Evolutionary conservation across 75 land plant genomes (phyloP).

Genomic region (Adiantum capillusveneris): DNA sequence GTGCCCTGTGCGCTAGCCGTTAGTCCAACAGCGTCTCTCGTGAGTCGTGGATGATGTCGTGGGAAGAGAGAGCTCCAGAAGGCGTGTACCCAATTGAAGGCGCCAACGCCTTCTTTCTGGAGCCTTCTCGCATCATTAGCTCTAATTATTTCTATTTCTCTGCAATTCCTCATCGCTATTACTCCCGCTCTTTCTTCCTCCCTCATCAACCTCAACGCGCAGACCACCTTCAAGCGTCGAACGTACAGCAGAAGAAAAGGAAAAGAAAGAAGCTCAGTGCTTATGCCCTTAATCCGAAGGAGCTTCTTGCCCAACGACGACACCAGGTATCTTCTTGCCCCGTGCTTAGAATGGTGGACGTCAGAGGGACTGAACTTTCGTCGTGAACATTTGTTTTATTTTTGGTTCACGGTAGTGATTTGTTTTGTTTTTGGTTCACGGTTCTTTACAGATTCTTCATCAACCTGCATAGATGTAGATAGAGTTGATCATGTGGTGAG

Average conservation of each 20-base stretch:
- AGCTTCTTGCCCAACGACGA: conserved; percentile 24
- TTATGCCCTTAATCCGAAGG: conserved; percentile 21
- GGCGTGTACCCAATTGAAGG: conserved; percentile 18
- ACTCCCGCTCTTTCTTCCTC: conserved; percentile 19
- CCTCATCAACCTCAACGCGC: not conserved
- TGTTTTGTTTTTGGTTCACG: no score
- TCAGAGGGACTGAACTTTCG: no score
- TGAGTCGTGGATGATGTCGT: no score
- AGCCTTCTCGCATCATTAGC: conserved; percentile 16
- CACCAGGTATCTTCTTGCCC: conserved; percentile 33
- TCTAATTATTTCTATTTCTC: conserved; percentile 6
- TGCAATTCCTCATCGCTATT: conserved; percentile 10
- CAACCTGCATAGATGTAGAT: no score
- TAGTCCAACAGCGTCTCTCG: no score
- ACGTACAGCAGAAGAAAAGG: not conserved
- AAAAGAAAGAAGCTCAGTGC: no score
- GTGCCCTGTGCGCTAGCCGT: no score
- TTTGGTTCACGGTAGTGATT: no score
- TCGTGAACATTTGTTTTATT: no score
- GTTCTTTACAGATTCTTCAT: no score
- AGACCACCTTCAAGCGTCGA: not conserved
- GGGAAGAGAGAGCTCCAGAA: not conserved
- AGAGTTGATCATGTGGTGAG: no score
- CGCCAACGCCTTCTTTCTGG: conserved; percentile 25
- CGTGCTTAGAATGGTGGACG: no score